Conservation (phyloP, 208 protist species). For the Balamuthia mandrillaris region DNA sequence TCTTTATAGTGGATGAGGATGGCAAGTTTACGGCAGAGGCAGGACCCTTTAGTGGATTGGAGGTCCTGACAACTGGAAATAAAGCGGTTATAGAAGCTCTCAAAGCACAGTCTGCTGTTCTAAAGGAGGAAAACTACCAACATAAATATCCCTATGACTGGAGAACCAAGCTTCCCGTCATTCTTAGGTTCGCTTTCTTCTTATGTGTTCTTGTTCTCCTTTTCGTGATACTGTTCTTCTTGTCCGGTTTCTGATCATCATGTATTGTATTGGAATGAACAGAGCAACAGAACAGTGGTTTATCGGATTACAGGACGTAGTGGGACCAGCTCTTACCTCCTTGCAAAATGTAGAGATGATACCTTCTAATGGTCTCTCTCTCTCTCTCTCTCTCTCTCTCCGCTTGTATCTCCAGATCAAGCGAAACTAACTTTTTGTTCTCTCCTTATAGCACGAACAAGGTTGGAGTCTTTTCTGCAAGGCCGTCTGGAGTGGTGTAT, state of each 20-base stretch:
- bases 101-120: neutral
- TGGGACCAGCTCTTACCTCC: conserved; percentile 37
- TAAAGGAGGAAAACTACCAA: conserved; percentile 55
- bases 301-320: conserved; percentile 48
- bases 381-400: neutral
- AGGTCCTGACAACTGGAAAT: conserved; percentile 51
- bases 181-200: no score
- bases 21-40: conserved; percentile 59
- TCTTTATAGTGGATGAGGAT: conserved; percentile 69
- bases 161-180: conserved; percentile 75
- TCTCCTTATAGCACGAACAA: no score
- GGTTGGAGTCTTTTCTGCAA: conserved; percentile 66
- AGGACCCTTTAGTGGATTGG: conserved; percentile 37
- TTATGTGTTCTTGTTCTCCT: no score
- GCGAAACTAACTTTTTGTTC: neutral
- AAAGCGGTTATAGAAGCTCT: conserved; percentile 52
- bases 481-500: conserved; percentile 79
- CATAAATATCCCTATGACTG: conserved; percentile 85
- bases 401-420: neutral
- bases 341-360: conserved; percentile 17
- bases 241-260: no score
- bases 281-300: conserved; percentile 74
- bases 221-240: no score
- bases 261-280: no score
- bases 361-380: neutral